A percentile compares a stretch with the other conserved stretches of the same genome.
Conservation (phyloP, 106 monocot genomes). For the Phalaenopsis equestris region DNA sequence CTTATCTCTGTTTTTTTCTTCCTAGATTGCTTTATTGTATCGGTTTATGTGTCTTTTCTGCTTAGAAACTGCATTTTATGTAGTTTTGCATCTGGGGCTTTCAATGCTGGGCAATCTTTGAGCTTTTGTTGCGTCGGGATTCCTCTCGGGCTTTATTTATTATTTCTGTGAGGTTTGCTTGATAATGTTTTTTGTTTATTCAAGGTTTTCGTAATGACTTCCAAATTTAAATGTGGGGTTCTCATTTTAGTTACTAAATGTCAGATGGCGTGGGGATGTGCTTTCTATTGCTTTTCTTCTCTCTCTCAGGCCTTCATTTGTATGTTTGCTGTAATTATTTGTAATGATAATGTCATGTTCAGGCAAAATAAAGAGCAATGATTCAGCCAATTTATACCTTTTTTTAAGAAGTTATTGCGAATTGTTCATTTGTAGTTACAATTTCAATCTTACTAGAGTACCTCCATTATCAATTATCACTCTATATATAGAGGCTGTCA, state of each 20-base stretch:
- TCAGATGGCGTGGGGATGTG: background rate
- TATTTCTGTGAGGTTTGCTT: background rate
- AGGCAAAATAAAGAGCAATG: background rate
- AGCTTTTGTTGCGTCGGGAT: conserved; percentile 9
- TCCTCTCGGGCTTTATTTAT: background rate
- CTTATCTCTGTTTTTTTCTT: background rate
- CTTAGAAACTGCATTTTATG: background rate
- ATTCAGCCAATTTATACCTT: background rate
- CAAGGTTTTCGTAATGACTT: background rate
- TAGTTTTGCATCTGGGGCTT: conserved; percentile 3
- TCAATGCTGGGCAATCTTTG: background rate
- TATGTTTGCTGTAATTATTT: background rate
- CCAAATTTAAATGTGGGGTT: background rate
- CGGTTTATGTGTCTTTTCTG: background rate
- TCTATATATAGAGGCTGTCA: background rate
- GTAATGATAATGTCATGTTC: too few species aligned
- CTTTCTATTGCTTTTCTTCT: background rate
- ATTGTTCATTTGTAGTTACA: background rate
- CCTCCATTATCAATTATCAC: background rate
- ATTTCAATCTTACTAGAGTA: background rate
- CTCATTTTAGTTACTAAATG: background rate
- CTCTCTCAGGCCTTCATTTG: background rate
- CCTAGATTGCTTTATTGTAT: background rate
- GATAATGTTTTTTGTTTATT: background rate
- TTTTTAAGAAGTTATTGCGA: background rate